Base-by-base conservation (phyloP, 139 green algal species). In the Micractinium conductrix region DNA sequence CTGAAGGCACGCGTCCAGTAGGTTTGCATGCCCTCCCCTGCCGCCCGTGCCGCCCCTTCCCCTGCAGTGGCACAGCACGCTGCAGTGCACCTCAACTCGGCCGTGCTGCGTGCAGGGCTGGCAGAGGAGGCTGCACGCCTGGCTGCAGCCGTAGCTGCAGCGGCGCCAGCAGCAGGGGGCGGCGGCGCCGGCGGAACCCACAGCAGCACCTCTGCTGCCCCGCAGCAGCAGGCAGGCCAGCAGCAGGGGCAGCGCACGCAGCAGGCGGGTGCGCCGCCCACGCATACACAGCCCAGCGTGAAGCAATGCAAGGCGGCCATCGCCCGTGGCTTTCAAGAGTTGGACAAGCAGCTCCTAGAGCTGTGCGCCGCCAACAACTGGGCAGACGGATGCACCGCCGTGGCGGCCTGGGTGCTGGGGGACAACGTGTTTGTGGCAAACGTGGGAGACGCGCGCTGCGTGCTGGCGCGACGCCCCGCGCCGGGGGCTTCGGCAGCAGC, bases 371-470 rank as follows among this genome's bases (percentile, higher is more conserved):
- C 74, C 1, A 73, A 84, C 0, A 62, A 72, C n/a, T 93, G 89
- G 89, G 44, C 74, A 70, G 93, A 95, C n/a, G 93, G 93, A 30
- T 90, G 90, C 3, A 90, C 90, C 21, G 93, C 91, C 10, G 93
- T 93, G 53, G 89, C 83, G 1, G 84, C 87, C 4, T 96, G 92
- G 92, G 79, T 96, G 26, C n/a, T 96, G 9, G 88, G 87, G 1
- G 70, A 93, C 4, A 86, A 70, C 21, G 88, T 88, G 8, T 79
- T 93, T 14, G 92, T 96, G 26, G 93, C 91, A 35, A 96, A 96
- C 73, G 74, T 95, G 24, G 93, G 93, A 3, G 93, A 96, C 63
- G 90, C 89, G 21, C 85, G 86, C 17, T 86, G 81, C 44, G 92
- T 95, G 58, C 89, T 95, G 43, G 92, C 89, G 5, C 72, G 92